A percentile compares a stretch with the other conserved stretches of the same genome.
Conservation (phyloP, 208 protist genomes). For the Leishmania major region DNA sequence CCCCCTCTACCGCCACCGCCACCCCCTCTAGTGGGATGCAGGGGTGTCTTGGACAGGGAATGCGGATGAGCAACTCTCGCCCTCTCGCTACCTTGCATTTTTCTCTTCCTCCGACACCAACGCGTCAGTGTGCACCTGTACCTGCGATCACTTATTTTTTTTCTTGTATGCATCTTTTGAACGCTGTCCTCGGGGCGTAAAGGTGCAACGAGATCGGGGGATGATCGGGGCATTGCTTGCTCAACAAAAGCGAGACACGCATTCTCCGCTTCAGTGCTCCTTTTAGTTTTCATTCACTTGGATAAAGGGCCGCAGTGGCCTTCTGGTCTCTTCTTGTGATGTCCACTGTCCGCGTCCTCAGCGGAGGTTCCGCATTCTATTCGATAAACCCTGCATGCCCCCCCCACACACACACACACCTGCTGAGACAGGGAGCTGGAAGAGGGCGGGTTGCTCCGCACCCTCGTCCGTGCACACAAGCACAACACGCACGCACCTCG, state of each 20-base stretch:
- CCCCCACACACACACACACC: too few relatives aligned
- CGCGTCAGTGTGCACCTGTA: too few relatives aligned
- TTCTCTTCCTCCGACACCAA: background rate
- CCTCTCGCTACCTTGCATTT: background rate
- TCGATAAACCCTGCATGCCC: too few relatives aligned
- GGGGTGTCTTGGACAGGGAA: background rate
- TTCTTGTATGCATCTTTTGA: too few relatives aligned
- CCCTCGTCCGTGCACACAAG: background rate
- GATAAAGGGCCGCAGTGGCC: background rate
- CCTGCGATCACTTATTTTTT: too few relatives aligned
- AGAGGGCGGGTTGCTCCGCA: background rate
- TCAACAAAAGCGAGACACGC: too few relatives aligned
- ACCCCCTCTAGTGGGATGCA: background rate
- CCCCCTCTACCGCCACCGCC: background rate
- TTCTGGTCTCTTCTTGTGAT: background rate
- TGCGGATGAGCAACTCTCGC: background rate
- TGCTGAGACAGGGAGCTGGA: background rate
- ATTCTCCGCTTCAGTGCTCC: background rate
- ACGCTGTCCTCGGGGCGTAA: background rate
- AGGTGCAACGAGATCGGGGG: background rate
- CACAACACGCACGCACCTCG: background rate
- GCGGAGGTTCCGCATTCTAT: background rate
- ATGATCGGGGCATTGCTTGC: background rate
- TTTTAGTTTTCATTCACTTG: background rate
- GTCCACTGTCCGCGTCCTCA: background rate